A percentile compares a stretch with the other conserved stretches of the same genome.
phyloP scores from a whole-genome alignment of 768 basidiomycete genomes.

The Psilocybe subaeruginosa region DNA sequence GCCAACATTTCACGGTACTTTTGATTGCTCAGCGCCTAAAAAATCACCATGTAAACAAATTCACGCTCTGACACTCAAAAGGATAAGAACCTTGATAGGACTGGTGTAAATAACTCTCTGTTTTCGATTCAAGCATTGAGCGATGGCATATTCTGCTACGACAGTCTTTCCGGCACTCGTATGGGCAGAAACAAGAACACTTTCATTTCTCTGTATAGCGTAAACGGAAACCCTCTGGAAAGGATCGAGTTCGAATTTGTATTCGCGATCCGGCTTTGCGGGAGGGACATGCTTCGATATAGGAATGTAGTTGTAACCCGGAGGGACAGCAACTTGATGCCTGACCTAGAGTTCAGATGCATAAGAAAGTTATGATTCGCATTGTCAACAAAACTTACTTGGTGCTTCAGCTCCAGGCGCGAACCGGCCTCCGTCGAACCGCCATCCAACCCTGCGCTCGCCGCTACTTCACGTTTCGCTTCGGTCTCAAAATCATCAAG shows the following conservation, averaged over 20 bases:
- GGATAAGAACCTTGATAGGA: slow-evolving; percentile 90
- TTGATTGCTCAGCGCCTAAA: slow-evolving; percentile 95
- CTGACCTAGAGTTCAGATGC: slow-evolving; percentile 63
- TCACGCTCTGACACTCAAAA: slow-evolving; percentile 17
- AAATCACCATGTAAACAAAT: slow-evolving; percentile 22
- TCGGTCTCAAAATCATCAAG: slow-evolving; percentile 96
- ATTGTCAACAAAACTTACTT: slow-evolving; percentile 45
- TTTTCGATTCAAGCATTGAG: slow-evolving; percentile 90
- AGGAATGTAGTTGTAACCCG: slow-evolving; percentile 87
- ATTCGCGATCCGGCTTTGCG: slow-evolving; percentile 86
- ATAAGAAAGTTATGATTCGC: not conserved
- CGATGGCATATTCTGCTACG: slow-evolving; percentile 99
- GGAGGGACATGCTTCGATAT: slow-evolving; percentile 92
- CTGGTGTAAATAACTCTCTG: slow-evolving; percentile 98
- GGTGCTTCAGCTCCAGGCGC: slow-evolving; percentile 78
- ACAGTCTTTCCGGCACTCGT: slow-evolving; percentile 99
- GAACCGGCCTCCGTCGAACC: slow-evolving; percentile 56
- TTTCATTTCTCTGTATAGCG: slow-evolving; percentile 96
- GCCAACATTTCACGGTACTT: slow-evolving; percentile 98
- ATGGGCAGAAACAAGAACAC: slow-evolving; percentile 96
- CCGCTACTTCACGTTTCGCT: slow-evolving; percentile 89
- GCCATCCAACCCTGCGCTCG: slow-evolving; percentile 85
- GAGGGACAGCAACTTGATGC: slow-evolving; percentile 95
- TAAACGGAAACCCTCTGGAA: slow-evolving; percentile 95
- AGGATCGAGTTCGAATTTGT: slow-evolving; percentile 96